phyloP scores from a whole-genome alignment of 2,329 filamentous ascomycete genomes.

The Akanthomyces uredinophilus region DNA sequence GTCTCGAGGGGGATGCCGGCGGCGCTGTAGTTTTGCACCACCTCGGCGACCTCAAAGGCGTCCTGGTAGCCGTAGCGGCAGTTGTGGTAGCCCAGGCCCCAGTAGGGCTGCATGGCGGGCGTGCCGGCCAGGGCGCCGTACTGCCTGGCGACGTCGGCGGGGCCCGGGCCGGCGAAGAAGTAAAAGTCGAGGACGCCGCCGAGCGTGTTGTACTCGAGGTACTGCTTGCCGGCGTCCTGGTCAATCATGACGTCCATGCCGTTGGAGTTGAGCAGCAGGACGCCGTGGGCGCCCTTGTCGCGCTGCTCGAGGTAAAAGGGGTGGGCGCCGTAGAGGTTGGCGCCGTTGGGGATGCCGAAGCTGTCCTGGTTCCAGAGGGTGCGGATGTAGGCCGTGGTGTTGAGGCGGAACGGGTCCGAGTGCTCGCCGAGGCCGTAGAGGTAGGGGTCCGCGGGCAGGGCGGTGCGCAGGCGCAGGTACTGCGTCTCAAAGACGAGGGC shows the following conservation, averaged over 20 bases:
- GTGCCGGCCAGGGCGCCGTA: conserved; percentile 66
- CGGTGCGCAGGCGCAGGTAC: conserved; percentile 65
- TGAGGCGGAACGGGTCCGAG: conserved; percentile 60
- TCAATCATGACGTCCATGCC: conserved; percentile 68
- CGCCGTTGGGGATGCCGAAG: conserved; percentile 54
- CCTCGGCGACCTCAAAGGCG: conserved; percentile 65
- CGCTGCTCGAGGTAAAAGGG: conserved; percentile 67
- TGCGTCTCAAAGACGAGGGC: conserved; percentile 67
- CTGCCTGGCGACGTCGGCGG: conserved; percentile 61
- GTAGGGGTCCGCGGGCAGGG: conserved; percentile 59
- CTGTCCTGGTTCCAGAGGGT: conserved; percentile 69
- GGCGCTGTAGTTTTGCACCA: conserved; percentile 61
- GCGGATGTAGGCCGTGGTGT: conserved; percentile 52
- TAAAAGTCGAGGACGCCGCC: conserved; percentile 79
- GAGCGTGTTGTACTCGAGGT: conserved; percentile 76
- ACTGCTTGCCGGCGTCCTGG: conserved; percentile 54
- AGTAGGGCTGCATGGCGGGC: conserved; percentile 77
- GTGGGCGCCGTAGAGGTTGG: conserved; percentile 71
- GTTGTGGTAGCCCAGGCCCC: conserved; percentile 76
- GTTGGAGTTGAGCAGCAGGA: conserved; percentile 75
- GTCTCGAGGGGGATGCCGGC: conserved; percentile 61
- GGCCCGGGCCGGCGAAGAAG: conserved; percentile 69
- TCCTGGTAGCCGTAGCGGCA: conserved; percentile 65
- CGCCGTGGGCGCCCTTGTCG: conserved; percentile 55
- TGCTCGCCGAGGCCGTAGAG: conserved; percentile 75